Evolutionary conservation across 2,329 filamentous ascomycete species (phyloP).

Genomic region (Aspergillus udagawae): DNA sequence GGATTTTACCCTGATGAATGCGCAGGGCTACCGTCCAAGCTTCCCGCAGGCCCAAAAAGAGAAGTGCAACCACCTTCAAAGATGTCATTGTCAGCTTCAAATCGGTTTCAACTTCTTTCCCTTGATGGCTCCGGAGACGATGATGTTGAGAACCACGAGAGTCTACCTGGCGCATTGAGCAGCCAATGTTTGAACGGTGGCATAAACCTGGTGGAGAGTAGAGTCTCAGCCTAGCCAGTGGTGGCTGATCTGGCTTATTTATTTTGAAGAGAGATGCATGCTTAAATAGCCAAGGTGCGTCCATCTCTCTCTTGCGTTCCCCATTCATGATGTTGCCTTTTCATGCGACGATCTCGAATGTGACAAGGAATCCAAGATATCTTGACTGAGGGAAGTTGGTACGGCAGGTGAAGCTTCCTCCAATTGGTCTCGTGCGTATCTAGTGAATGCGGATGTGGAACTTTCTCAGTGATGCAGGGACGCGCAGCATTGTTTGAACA

Average conservation of each 20-base stretch:
- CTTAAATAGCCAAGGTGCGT: not conserved
- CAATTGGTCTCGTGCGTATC: not conserved
- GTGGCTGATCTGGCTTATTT: not conserved
- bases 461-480: not conserved
- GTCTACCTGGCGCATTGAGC: slow-evolving; percentile 11
- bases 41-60: slow-evolving; percentile 27
- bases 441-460: not conserved
- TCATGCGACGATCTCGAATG: not conserved
- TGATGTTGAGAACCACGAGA: slow-evolving; percentile 26
- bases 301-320: not conserved
- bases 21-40: slow-evolving; percentile 51
- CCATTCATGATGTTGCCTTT: not conserved
- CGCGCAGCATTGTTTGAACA: not conserved
- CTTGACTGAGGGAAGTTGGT: too few relatives aligned
- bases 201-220: slow-evolving; percentile 13
- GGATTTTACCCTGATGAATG: slow-evolving; percentile 73
- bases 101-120: slow-evolving; percentile 61
- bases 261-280: not conserved
- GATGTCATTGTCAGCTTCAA: slow-evolving; percentile 38
- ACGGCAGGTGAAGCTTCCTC: not conserved
- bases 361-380: not conserved
- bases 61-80: slow-evolving; percentile 27
- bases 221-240: slow-evolving; percentile 9
- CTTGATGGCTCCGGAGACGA: slow-evolving; percentile 45
- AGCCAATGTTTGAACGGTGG: slow-evolving; percentile 10